Conservation (phyloP, 208 protist species). For the Acanthamoeba triangularis region DNA sequence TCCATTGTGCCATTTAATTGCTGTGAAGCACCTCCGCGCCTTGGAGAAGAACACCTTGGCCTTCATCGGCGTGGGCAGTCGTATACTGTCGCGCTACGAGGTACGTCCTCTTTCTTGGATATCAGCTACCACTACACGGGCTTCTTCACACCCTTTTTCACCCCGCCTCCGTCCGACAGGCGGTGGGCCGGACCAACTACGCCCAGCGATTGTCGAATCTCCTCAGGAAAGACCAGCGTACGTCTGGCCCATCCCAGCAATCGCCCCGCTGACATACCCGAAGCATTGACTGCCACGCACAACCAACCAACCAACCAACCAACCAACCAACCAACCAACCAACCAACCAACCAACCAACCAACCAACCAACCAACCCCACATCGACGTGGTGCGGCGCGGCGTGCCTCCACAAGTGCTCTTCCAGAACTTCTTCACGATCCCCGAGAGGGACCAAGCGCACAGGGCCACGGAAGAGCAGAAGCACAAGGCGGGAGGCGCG, state of each 20-base stretch:
- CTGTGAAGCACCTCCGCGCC: constrained; percentile 26
- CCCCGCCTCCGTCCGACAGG: not conserved
- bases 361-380: no score
- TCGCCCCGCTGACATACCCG: not conserved
- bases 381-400: no score
- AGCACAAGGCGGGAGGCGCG: not conserved
- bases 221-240: constrained; percentile 50
- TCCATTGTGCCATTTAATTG: no score
- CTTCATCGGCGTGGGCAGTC: constrained; percentile 56
- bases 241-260: not conserved
- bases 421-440: constrained; percentile 30
- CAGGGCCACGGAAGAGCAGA: not conserved
- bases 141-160: not conserved
- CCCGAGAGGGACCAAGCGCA: constrained; percentile 18
- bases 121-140: no score
- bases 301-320: no score
- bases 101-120: no score
- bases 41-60: constrained; percentile 73
- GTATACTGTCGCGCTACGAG: constrained; percentile 46
- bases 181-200: not conserved
- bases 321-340: no score
- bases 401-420: not conserved
- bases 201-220: constrained; percentile 23
- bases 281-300: no score
- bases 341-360: no score